Base-by-base conservation (phyloP, 2,329 filamentous ascomycete genomes). In the Basipetospora chlamydospora region DNA sequence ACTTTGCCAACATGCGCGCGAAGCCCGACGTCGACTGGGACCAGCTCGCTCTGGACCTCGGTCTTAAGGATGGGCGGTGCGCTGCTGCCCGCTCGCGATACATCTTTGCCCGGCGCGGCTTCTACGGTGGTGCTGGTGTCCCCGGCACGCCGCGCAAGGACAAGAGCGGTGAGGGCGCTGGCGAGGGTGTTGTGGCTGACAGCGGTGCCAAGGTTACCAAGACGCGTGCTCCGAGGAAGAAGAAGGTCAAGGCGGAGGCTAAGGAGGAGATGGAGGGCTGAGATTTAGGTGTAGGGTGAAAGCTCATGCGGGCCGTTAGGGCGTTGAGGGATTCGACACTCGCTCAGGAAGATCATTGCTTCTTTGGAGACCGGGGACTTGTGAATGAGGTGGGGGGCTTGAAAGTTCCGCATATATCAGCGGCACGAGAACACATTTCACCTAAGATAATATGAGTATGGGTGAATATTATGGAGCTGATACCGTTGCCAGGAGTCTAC, bases 1-100 rank as follows among this genome's bases (percentile, higher is more conserved):
- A 62, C 26, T 61, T 63, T 40, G 52, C 59, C 44, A 56, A 60
- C 44, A 59, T 62, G 53, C 55, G 47, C 5, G 44, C 53, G 29
- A 58, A 57, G 41, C 57, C 56, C 6, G 54, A 60, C 6, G 53
- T 61, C 20, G 49, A 66, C 46, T 66, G 56, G 51, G 48, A 56
- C 12, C 43, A 48, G 1, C 54, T 66, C 28, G 61, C 60, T 4
- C 7, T 28, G 2, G 44, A 48, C 10, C 42, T 59, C 11, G 50
- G 50, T 3, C 52, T 63, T 37, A 61, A 61, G 40, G 54, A 60
- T 33, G 55, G 49, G 35, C 60, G 57, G 33, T 61, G 57, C 39
- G 59, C 59, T 40, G 58, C 56, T 36, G 54, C 61, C 40, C 56
- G 57, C 22, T 61, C 60, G 47, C 54, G 57, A 6, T 51, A 58